phyloP scores from a whole-genome alignment of 2,329 filamentous ascomycete genomes.

The Microsporum ferrugineum region DNA sequence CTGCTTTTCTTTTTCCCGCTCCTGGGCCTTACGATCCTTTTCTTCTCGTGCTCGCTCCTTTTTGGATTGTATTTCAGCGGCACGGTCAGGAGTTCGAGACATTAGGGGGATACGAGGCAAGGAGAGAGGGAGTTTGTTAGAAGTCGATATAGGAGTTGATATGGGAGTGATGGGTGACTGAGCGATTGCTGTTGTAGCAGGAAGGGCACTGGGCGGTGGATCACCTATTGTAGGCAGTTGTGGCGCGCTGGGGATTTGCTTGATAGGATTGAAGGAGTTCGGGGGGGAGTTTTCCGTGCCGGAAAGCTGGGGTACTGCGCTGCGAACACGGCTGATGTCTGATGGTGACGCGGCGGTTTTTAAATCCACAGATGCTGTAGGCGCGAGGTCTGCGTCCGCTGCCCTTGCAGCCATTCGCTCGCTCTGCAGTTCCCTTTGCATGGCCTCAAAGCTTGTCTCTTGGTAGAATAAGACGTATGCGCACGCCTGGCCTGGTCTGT shows the following conservation, averaged over 20 bases:
- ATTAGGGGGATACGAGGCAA: conserved; percentile 24
- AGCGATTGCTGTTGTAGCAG: conserved; percentile 6
- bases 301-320: conserved; percentile 26
- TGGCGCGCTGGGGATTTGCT: conserved; percentile 34
- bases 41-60: conserved; percentile 52
- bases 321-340: conserved; percentile 30
- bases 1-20: conserved; percentile 43
- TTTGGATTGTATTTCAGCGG: conserved; percentile 45
- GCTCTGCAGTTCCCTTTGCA: conserved; percentile 68
- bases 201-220: conserved; percentile 10
- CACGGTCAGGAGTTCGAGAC: conserved; percentile 41
- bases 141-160: not conserved
- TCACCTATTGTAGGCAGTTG: conserved; percentile 36
- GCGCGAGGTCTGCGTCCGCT: conserved; percentile 39
- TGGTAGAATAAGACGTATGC: conserved; percentile 98
- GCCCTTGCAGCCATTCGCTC: conserved; percentile 46
- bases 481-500: conserved; percentile 79
- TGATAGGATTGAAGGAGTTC: conserved; percentile 23
- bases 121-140: not conserved
- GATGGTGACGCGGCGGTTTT: conserved; percentile 25
- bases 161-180: conserved; percentile 16
- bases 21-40: conserved; percentile 44
- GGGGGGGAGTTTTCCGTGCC: conserved; percentile 11
- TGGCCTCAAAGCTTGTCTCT: conserved; percentile 62
- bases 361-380: conserved; percentile 15